phyloP scores from a whole-genome alignment of 1,139 yeast species.

The Petasospora rhodanensis region DNA sequence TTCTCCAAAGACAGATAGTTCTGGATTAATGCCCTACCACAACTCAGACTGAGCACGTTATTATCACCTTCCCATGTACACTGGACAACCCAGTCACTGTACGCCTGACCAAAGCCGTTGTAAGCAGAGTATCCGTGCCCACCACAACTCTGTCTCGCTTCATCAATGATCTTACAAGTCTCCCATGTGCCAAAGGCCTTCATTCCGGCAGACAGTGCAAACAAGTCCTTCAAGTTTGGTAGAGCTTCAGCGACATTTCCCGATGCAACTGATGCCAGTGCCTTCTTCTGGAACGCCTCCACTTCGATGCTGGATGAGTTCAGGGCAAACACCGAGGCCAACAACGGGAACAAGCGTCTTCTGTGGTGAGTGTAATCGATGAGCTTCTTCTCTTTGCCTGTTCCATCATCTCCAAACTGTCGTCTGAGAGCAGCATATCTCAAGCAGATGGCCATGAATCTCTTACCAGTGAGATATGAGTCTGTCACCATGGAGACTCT shows the following conservation, averaged over 20 bases:
- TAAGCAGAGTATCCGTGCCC: constrained; percentile 93
- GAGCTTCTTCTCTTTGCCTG: constrained; percentile 49
- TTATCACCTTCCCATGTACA: constrained; percentile 98
- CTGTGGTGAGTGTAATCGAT: constrained; percentile 85
- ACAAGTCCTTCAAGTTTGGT: constrained; percentile 65
- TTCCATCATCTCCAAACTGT: constrained; percentile 57
- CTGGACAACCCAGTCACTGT: constrained; percentile 90
- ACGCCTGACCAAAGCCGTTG: constrained; percentile 83
- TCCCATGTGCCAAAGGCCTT: constrained; percentile 91
- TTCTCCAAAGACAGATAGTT: constrained; percentile 29
- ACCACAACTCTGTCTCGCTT: constrained; percentile 89
- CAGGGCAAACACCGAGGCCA: constrained; percentile 66
- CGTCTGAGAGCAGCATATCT: constrained; percentile 89
- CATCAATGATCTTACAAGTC: constrained; percentile 71
- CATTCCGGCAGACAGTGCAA: constrained; percentile 80
- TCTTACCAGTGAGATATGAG: constrained; percentile 71
- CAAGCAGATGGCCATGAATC: constrained; percentile 75
- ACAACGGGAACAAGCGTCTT: constrained; percentile 71
- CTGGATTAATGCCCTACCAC: constrained; percentile 67
- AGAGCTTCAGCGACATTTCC: constrained; percentile 40
- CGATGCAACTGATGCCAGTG: constrained; percentile 52
- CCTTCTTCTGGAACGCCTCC: constrained; percentile 39
- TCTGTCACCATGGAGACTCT: constrained; percentile 86
- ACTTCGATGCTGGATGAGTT: constrained; percentile 44
- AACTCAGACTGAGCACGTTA: constrained; percentile 76